Evolutionary conservation across 1,284 basidiomycete genomes (phyloP).

Genomic region (Neotropicomus parvogracilis): DNA sequence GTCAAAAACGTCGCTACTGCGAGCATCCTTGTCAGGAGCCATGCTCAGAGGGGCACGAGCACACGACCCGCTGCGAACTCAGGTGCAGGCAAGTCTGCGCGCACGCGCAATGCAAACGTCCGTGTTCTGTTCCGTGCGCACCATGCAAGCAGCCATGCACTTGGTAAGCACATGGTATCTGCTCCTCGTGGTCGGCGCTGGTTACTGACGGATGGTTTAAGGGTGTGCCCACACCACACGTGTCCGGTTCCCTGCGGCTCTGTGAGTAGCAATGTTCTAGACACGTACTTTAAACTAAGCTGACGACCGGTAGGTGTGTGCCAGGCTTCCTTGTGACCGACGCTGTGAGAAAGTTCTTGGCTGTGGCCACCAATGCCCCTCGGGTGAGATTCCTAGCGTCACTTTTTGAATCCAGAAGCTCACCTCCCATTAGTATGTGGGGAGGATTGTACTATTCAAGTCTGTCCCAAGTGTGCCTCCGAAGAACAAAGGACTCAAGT

Average conservation of each 20-base stretch:
- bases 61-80: constrained; percentile 44
- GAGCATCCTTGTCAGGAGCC: constrained; percentile 50
- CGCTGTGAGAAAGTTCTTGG: constrained; percentile 46
- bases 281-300: background rate
- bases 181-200: background rate
- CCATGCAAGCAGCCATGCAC: constrained; percentile 62
- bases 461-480: constrained; percentile 51
- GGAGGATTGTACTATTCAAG: constrained; percentile 57
- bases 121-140: constrained; percentile 56
- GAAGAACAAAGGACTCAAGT: constrained; percentile 40
- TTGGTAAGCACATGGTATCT: constrained; percentile 39
- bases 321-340: constrained; percentile 61
- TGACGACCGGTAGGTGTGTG: constrained; percentile 50
- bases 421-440: constrained; percentile 52
- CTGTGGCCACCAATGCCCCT: constrained; percentile 69
- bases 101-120: constrained; percentile 46
- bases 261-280: constrained; percentile 38
- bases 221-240: constrained; percentile 50
- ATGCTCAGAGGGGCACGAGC: constrained; percentile 53
- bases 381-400: constrained; percentile 40
- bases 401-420: constrained; percentile 1
- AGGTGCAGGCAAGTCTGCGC: constrained; percentile 55
- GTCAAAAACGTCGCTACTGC: constrained; percentile 54
- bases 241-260: constrained; percentile 72
- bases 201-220: constrained; percentile 19